phyloP scores from a whole-genome alignment of 371 early-diverging fungal species.

The Rhizopus stolonifer region DNA sequence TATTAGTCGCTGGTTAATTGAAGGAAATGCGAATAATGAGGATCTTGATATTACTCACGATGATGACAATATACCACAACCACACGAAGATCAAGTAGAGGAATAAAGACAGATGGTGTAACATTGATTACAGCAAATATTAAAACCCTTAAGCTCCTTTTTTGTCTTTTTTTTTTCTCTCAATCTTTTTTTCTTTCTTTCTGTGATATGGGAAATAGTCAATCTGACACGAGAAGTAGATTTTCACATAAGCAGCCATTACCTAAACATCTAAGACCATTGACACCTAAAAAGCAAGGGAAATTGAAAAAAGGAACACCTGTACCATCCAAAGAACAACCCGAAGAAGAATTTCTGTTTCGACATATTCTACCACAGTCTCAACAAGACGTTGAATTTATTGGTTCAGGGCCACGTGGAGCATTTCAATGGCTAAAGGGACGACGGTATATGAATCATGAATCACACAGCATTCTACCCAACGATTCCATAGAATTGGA shows the following conservation, averaged over 20 bases:
- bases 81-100: slow-evolving; percentile 3
- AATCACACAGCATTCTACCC: slow-evolving; percentile 10
- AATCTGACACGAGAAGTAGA: slow-evolving; percentile 4
- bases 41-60: slow-evolving; percentile 5
- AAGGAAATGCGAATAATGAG: slow-evolving; percentile 22
- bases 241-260: neutral
- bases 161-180: too few relatives aligned
- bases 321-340: neutral
- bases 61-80: neutral
- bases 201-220: slow-evolving; percentile 9
- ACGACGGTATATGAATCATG: slow-evolving; percentile 14
- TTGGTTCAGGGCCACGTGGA: slow-evolving; percentile 1
- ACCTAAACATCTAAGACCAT: neutral
- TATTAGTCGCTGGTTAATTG: slow-evolving; percentile 21
- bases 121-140: neutral
- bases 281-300: neutral
- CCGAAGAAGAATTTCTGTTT: slow-evolving; percentile 5
- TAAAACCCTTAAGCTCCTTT: neutral
- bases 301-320: neutral
- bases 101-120: slow-evolving; percentile 2
- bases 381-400: neutral
- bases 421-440: slow-evolving; percentile 2
- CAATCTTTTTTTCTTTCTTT: neutral
- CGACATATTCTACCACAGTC: slow-evolving; percentile 12
- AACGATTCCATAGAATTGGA: slow-evolving; percentile 31